These are phyloP conservation scores for Fusarium decemcellulare DNA, from an alignment of 2,329 filamentous ascomycete species.

Conservation along the genomic window DNA sequence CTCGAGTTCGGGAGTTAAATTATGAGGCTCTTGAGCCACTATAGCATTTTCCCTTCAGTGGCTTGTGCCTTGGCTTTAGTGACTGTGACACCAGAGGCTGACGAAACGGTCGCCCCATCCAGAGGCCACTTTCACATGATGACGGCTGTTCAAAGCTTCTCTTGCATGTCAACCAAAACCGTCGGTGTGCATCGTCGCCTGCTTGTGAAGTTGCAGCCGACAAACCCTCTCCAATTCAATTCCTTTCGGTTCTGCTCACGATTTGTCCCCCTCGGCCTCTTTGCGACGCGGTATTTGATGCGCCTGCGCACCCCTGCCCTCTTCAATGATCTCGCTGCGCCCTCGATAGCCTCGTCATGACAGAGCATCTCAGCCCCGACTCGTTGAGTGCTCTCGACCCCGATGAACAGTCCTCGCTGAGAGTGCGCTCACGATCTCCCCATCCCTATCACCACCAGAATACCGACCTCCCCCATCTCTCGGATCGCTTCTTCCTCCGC, in stretches of 20 bases:
- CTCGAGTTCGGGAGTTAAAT: neutral
- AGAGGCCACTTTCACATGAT: conserved; percentile 51
- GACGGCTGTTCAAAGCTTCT: conserved; percentile 38
- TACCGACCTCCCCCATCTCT: conserved; percentile 67
- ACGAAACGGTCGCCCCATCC: conserved; percentile 44
- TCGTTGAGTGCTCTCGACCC: conserved; percentile 50
- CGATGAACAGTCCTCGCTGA: conserved; percentile 58
- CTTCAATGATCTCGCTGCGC: conserved; percentile 47
- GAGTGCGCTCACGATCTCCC: conserved; percentile 72
- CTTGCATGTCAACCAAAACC: conserved; percentile 36
- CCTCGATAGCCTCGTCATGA: conserved; percentile 58
- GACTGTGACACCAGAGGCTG: conserved; percentile 41
- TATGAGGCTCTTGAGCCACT: conserved; percentile 5
- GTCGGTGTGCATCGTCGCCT: conserved; percentile 36
- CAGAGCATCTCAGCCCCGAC: conserved; percentile 59
- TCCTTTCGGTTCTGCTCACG: conserved; percentile 6
- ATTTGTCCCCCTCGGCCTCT: neutral
- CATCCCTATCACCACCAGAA: conserved; percentile 77
- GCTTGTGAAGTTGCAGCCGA: conserved; percentile 29
- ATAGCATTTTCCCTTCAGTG: conserved; percentile 7
- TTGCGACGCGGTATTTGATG: conserved; percentile 30
- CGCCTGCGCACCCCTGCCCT: conserved; percentile 35
- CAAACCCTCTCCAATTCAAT: conserved; percentile 26
- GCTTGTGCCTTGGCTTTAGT: conserved; percentile 33
- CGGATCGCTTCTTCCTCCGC: conserved; percentile 54